Evolutionary conservation across 148 eudicot species (phyloP).

Genomic region (Nyssa sinensis): DNA sequence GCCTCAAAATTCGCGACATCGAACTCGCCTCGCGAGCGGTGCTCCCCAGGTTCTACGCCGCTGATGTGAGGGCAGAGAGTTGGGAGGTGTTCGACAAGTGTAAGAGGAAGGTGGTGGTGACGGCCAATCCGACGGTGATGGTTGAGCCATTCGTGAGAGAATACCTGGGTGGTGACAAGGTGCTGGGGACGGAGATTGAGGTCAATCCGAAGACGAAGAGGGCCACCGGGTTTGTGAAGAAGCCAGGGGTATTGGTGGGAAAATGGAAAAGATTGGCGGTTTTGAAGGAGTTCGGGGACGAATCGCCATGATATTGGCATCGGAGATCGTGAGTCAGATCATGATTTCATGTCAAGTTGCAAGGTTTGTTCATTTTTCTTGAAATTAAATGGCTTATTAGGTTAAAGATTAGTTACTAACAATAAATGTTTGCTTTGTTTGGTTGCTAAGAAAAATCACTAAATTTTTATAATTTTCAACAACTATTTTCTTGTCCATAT

Average conservation of each 20-base stretch:
- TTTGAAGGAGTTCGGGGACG: slow-evolving; percentile 75
- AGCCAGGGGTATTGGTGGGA: slow-evolving; percentile 74
- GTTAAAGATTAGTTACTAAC: no score
- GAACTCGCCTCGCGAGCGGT: slow-evolving; percentile 87
- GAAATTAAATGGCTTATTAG: neutral
- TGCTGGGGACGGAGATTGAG: slow-evolving; percentile 88
- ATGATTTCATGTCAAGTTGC: slow-evolving; percentile 87
- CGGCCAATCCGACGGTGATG: slow-evolving; percentile 89
- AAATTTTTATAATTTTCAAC: no score
- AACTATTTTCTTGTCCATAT: no score
- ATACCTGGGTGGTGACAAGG: slow-evolving; percentile 80
- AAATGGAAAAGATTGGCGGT: slow-evolving; percentile 67
- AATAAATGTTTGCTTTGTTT: neutral
- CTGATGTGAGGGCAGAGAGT: slow-evolving; percentile 78
- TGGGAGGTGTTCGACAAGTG: slow-evolving; percentile 70
- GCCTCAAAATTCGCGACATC: slow-evolving; percentile 67
- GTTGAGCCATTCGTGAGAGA: slow-evolving; percentile 88
- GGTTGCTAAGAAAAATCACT: neutral
- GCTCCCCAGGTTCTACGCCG: slow-evolving; percentile 81
- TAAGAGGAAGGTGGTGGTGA: slow-evolving; percentile 67
- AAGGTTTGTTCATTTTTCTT: slow-evolving; percentile 44
- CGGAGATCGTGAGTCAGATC: slow-evolving; percentile 90
- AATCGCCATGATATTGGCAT: slow-evolving; percentile 76
- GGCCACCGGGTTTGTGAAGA: slow-evolving; percentile 79
- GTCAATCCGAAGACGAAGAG: slow-evolving; percentile 70